Evolutionary conservation across 2,329 filamentous ascomycete genomes (phyloP).

Genomic region (Sporothrix dimorphospora): DNA sequence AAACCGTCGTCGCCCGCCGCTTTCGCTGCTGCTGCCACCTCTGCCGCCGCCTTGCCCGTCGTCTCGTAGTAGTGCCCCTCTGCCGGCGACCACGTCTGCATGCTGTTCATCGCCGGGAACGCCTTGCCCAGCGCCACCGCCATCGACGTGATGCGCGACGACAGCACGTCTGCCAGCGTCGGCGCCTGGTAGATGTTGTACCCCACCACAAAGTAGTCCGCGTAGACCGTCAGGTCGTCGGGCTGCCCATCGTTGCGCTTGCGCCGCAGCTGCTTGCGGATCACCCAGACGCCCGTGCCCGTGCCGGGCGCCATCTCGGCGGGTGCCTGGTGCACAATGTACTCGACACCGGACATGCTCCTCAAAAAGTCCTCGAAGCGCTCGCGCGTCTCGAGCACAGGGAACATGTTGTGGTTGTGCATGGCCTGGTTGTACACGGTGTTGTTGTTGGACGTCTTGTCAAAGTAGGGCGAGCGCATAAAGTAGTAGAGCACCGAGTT

Average conservation of each 20-base stretch:
- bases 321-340: slow-evolving; percentile 66
- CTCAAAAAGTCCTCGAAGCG: slow-evolving; percentile 64
- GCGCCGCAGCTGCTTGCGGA: slow-evolving; percentile 67
- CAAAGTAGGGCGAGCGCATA: slow-evolving; percentile 68
- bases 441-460: slow-evolving; percentile 68
- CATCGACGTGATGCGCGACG: slow-evolving; percentile 60
- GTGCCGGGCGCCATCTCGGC: slow-evolving; percentile 64
- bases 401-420: slow-evolving; percentile 62
- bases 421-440: slow-evolving; percentile 64
- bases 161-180: slow-evolving; percentile 61
- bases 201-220: slow-evolving; percentile 66
- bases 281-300: slow-evolving; percentile 69
- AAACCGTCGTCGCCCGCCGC: background rate
- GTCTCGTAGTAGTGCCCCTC: slow-evolving; percentile 56
- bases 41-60: slow-evolving; percentile 34
- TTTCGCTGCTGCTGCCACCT: background rate
- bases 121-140: slow-evolving; percentile 58
- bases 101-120: slow-evolving; percentile 54
- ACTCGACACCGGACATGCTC: slow-evolving; percentile 69
- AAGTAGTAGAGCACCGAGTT: slow-evolving; percentile 71
- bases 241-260: slow-evolving; percentile 51
- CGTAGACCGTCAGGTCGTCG: slow-evolving; percentile 61
- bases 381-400: slow-evolving; percentile 62
- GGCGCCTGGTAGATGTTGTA: slow-evolving; percentile 71
- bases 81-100: slow-evolving; percentile 59